Evolutionary conservation across 2,329 filamentous ascomycete species (phyloP).

Genomic region (Colletotrichum spinosum): DNA sequence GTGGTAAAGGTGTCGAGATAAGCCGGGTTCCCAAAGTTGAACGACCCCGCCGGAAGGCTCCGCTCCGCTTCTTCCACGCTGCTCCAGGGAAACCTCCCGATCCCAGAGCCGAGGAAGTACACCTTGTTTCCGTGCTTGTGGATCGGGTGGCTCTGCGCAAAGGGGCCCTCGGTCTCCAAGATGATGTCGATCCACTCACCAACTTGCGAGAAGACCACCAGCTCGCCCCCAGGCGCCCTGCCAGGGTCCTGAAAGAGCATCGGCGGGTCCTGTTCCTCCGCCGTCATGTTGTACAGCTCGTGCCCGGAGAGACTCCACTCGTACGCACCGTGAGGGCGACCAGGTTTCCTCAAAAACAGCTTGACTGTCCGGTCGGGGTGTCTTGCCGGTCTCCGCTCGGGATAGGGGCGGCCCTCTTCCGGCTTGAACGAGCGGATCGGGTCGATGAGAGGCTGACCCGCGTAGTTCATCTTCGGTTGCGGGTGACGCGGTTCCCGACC

Average conservation of each 20-base stretch:
- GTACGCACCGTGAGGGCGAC: conserved; percentile 13
- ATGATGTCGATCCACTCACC: conserved; percentile 15
- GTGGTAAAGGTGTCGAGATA: conserved; percentile 47
- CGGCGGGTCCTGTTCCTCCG: neutral
- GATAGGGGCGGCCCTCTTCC: conserved; percentile 1
- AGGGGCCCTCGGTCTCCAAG: conserved; percentile 14
- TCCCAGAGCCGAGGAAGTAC: neutral
- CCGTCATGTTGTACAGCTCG: conserved; percentile 17
- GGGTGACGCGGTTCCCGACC: rapidly evolving
- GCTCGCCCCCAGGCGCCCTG: neutral
- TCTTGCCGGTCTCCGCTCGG: neutral
- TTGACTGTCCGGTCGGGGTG: neutral
- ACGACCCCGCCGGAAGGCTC: conserved; percentile 36
- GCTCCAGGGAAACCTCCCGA: neutral
- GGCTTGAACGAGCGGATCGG: conserved; percentile 1
- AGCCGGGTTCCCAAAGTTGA: conserved; percentile 57
- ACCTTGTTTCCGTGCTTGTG: conserved; percentile 25
- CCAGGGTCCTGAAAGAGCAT: neutral
- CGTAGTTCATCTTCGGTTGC: conserved; percentile 16
- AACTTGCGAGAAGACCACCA: neutral
- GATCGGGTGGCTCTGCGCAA: conserved; percentile 1
- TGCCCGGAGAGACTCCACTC: conserved; percentile 14
- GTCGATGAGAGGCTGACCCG: neutral
- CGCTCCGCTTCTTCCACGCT: conserved; percentile 6
- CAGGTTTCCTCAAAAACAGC: conserved; percentile 6